phyloP scores from a whole-genome alignment of 2,329 filamentous ascomycete species.

The Metarhizium anisopliae region DNA sequence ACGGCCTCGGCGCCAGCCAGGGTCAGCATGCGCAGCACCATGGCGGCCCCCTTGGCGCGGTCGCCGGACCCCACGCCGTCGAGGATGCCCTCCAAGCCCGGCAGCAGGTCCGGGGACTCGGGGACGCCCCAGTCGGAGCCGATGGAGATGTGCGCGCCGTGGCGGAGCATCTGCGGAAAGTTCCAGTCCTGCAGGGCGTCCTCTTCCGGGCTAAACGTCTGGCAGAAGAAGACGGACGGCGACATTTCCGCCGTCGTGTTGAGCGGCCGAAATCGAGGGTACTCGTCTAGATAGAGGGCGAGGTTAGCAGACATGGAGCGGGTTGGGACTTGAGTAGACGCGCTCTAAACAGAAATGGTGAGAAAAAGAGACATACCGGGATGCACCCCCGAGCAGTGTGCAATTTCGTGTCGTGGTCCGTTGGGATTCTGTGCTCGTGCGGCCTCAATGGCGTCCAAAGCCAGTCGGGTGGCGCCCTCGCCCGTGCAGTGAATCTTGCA shows the following conservation, averaged over 20 bases:
- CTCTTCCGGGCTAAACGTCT: background rate
- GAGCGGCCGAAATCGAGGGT: background rate
- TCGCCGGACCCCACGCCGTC: too few species aligned
- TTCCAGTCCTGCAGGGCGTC: background rate
- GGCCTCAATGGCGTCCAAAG: background rate
- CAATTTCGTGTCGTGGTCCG: too few species aligned
- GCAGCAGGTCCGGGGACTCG: background rate
- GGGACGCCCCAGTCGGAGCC: conserved; percentile 3
- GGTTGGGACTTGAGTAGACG: too few species aligned
- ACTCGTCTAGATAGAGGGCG: too few species aligned
- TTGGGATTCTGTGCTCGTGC: too few species aligned
- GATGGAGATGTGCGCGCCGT: conserved; percentile 1
- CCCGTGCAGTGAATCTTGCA: conserved; percentile 5
- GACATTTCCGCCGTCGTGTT: conserved; percentile 4
- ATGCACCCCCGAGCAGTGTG: too few species aligned
- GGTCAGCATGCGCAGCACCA: too few species aligned
- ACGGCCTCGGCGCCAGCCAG: conserved; percentile 1
- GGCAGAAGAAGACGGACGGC: conserved; percentile 1
- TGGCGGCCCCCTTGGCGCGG: too few species aligned
- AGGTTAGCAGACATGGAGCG: too few species aligned
- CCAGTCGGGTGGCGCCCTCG: background rate
- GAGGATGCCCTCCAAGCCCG: too few species aligned
- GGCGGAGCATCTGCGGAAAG: background rate
- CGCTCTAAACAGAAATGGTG: too few species aligned
- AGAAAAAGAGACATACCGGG: too few species aligned